Evolutionary conservation across 139 green algal species (phyloP).

Genomic region (Chlorokybus atmophyticus): DNA sequence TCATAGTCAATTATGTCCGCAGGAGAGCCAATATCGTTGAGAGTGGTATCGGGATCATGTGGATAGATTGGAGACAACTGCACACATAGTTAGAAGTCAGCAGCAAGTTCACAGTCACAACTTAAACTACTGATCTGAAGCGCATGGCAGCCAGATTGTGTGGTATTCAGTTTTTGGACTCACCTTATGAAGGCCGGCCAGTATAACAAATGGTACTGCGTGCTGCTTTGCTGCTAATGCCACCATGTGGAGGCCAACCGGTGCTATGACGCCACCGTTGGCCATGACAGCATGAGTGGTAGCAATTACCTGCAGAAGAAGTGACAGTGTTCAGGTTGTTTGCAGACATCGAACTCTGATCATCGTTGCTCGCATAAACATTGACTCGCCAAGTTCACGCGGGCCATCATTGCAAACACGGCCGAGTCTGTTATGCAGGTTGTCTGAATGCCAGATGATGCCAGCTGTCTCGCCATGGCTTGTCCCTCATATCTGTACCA

Average conservation of each 20-base stretch:
- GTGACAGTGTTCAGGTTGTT: no score
- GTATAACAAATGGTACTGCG: conserved; percentile 83
- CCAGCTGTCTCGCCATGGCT: conserved; percentile 63
- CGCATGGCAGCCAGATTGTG: no score
- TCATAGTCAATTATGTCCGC: conserved; percentile 22
- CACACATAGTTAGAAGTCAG: no score
- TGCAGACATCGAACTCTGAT: no score
- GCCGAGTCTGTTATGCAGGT: conserved; percentile 75
- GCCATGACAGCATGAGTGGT: conserved; percentile 79
- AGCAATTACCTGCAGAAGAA: conserved; percentile 82
- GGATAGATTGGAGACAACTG: conserved; percentile 79
- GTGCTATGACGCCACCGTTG: conserved; percentile 80
- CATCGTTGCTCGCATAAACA: conserved; percentile 1
- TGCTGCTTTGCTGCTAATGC: conserved; percentile 73
- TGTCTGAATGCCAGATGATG: conserved; percentile 57
- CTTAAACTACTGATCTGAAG: no score
- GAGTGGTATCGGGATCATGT: conserved; percentile 62
- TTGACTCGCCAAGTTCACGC: conserved; percentile 78
- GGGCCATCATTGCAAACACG: conserved; percentile 94
- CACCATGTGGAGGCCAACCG: conserved; percentile 56
- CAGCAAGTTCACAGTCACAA: no score
- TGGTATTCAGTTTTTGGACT: no score
- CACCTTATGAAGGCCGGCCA: conserved; percentile 33
- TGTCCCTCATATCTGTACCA: conserved; percentile 49
- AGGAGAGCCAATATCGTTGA: conserved; percentile 51